Evolutionary conservation across 2,329 filamentous ascomycete genomes (phyloP), one percentile per base, ranked within the genome.

Genomic region (Fusarium euwallaceae): DNA sequence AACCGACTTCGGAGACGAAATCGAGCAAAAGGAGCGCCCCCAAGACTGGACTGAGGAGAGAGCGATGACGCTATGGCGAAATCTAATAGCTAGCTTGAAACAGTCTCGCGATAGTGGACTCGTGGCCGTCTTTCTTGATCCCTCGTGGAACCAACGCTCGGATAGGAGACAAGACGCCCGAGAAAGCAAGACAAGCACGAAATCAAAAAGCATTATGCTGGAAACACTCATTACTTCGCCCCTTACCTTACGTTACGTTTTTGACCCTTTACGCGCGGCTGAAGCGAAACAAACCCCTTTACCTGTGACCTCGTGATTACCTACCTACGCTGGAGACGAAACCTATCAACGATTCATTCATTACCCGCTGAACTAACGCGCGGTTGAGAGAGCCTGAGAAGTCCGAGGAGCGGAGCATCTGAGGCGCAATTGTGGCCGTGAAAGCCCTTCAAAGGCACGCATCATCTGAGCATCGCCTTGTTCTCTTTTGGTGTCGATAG

Each of bases 1-100:
- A 67, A 60, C 64, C 68, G 77, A 76, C 68, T 73, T 76, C 76
- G 72, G 72, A 79, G 78, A 74, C 76, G 77, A 74, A 79, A 62
- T 78, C 74, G 74, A 70, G 53, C 61, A 76, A 68, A 67, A 58
- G 67, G 65, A 61, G 67, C 45, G 37, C 29, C 51, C 72, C 71
- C 61, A 67, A 72, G 70, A 72, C 77, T 70, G 71, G 74, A 74
- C 78, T 78, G 75, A 79, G 78, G 78, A 61, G 76, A 80, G 79
- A 81, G 79, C 79, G 78, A 80, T 78, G 76, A 81, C 75, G 79
- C 79, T 80, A 81, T 80, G 77, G 79, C 78, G 79, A 81, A 81
- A 80, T 80, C 78, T 79, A 80, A 81, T 80, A 80, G 79, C 79
- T 79, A 80, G 79, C 79, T 81, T 80, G 79, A 78, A 80, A 81